Conservation (phyloP, 2,329 filamentous ascomycete genomes). For the Cercospora janseana region DNA sequence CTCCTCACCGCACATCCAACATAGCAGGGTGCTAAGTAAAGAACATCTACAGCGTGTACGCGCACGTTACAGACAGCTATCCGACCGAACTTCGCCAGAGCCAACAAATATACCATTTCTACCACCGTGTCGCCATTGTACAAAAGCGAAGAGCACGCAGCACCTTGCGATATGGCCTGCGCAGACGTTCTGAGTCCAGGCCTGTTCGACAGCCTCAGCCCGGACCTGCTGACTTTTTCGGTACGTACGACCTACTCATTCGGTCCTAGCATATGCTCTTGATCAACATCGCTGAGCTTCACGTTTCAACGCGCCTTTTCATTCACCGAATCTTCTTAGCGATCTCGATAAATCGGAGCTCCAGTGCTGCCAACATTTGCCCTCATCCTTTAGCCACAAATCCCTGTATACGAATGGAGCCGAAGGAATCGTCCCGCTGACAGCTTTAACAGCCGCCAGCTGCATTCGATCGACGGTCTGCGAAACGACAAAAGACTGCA, state of each 20-base stretch:
- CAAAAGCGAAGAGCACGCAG: background rate
- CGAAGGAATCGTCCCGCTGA: conserved; percentile 13
- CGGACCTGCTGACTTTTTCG: conserved; percentile 10
- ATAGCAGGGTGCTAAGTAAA: background rate
- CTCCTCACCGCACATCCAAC: conserved; percentile 10
- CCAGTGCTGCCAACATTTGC: background rate
- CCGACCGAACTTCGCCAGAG: background rate
- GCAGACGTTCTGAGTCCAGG: conserved; percentile 6
- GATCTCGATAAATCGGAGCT: conserved; percentile 6
- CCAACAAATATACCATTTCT: conserved; percentile 1
- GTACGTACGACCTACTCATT: conserved; percentile 5
- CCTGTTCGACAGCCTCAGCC: conserved; percentile 4
- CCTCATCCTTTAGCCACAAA: background rate
- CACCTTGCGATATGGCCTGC: background rate
- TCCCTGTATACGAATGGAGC: background rate
- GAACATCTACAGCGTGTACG: background rate
- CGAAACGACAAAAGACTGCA: conserved; percentile 12
- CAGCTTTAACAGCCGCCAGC: conserved; percentile 4
- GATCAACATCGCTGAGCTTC: no score
- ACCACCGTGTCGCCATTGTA: background rate
- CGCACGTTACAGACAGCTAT: background rate
- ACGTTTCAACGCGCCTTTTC: background rate
- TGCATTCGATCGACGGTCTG: conserved; percentile 3
- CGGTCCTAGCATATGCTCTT: conserved; percentile 1
- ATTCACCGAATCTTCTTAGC: conserved; percentile 7